phyloP scores from a whole-genome alignment of 768 basidiomycete species.

The Chlorophyllum brunneum region DNA sequence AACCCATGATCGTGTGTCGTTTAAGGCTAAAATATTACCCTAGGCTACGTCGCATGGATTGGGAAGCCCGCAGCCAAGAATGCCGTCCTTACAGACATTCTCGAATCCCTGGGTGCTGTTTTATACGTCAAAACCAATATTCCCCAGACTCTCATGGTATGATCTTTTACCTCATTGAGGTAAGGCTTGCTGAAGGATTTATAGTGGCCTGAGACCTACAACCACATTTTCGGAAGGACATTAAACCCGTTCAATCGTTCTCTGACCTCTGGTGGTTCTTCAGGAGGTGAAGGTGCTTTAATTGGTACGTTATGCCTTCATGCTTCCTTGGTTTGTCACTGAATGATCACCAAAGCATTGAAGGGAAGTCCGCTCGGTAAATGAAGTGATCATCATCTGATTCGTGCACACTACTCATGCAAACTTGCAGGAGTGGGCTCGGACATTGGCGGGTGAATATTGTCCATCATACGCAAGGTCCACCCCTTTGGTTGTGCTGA shows the following conservation, averaged over 20 bases:
- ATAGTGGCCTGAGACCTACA: conserved; percentile 77
- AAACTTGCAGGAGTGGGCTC: conserved; percentile 65
- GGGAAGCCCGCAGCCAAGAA: conserved; percentile 56
- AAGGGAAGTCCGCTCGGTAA: conserved; percentile 42
- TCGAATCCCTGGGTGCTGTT: conserved; percentile 67
- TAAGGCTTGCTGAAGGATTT: neutral
- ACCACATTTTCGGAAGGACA: conserved; percentile 77
- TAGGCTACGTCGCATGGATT: conserved; percentile 74
- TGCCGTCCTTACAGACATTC: conserved; percentile 59
- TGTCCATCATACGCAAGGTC: neutral
- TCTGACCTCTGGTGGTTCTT: conserved; percentile 75
- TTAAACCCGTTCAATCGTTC: conserved; percentile 70
- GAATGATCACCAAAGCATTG: conserved; percentile 25
- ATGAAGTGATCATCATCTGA: conserved; percentile 2
- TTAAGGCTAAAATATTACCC: neutral
- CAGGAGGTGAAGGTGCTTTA: conserved; percentile 83
- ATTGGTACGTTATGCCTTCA: conserved; percentile 38
- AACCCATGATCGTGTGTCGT: neutral
- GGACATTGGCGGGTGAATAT: conserved; percentile 68
- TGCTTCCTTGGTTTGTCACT: neutral
- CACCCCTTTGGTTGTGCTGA: neutral
- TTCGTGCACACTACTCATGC: neutral
- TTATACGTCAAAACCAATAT: conserved; percentile 71
- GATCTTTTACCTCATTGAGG: neutral
- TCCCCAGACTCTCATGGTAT: conserved; percentile 75